Evolutionary conservation across 2,329 filamentous ascomycete species (phyloP).

Genomic region (Fusarium burgessii): DNA sequence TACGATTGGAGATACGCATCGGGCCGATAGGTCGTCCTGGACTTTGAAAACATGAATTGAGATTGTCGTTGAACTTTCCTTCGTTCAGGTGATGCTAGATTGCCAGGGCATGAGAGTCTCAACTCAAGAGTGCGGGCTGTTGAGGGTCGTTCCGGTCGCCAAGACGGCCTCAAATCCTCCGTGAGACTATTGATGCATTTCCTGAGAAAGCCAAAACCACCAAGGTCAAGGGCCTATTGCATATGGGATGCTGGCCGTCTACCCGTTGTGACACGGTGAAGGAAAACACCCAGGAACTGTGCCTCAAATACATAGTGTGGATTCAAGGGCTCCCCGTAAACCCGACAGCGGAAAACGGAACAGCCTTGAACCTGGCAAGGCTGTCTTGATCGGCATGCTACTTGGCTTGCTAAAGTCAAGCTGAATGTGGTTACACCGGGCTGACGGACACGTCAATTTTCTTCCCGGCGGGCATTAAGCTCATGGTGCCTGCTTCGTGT

Average conservation of each 20-base stretch:
- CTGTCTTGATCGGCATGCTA: neutral
- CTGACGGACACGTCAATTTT: constrained; percentile 7
- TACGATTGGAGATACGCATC: neutral
- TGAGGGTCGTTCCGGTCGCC: neutral
- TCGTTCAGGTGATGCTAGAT: no score
- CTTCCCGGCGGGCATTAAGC: constrained; percentile 17
- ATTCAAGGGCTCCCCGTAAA: neutral
- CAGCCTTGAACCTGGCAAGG: neutral
- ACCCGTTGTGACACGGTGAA: constrained; percentile 10
- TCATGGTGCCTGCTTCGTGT: constrained; percentile 1
- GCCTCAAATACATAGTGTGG: neutral
- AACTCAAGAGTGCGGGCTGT: constrained; percentile 1
- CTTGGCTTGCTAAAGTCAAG: neutral
- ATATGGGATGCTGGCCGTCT: constrained; percentile 15
- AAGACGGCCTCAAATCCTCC: neutral
- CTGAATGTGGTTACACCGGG: constrained; percentile 3
- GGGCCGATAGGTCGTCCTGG: accelerated
- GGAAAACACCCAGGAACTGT: constrained; percentile 20
- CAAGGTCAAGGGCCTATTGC: neutral
- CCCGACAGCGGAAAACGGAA: neutral
- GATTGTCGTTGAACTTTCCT: neutral
- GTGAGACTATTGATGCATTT: neutral
- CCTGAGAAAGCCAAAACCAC: neutral
- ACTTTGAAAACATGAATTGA: neutral
- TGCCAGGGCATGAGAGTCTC: neutral